Percentiles rank a stretch among this genome's conserved stretches.
Evolutionary conservation across 139 green algal genomes (phyloP).

Genomic region (Volvox reticuliferus): DNA sequence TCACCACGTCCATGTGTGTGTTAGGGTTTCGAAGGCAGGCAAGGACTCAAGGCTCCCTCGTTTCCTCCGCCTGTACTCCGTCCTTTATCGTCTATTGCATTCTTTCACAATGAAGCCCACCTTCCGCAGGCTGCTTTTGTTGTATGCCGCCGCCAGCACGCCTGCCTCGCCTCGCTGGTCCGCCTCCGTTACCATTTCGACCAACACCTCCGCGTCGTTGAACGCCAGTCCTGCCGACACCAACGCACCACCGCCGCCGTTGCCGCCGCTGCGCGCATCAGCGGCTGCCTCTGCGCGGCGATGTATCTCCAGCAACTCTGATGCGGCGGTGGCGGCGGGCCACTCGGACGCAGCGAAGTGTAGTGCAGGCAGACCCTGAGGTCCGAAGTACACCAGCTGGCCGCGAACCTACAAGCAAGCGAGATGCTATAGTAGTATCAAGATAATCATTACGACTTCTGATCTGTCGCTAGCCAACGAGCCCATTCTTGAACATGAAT

Average conservation of each 20-base stretch:
- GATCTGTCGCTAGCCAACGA: too few species aligned
- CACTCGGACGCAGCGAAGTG: slow-evolving; percentile 20
- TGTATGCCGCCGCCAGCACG: slow-evolving; percentile 25
- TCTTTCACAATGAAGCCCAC: not conserved
- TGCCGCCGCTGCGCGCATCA: not conserved
- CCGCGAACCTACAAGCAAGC: slow-evolving; percentile 33
- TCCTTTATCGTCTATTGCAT: too few species aligned
- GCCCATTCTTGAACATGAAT: too few species aligned
- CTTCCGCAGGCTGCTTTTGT: slow-evolving; percentile 25
- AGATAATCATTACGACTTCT: too few species aligned
- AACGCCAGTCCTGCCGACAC: not conserved
- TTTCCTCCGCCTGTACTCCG: too few species aligned
- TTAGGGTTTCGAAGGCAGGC: too few species aligned
- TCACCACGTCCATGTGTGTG: too few species aligned
- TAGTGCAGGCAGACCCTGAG: slow-evolving; percentile 18
- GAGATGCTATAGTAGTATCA: too few species aligned
- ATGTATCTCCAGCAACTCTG: slow-evolving; percentile 20
- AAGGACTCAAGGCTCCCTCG: too few species aligned
- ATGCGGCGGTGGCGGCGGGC: slow-evolving; percentile 26
- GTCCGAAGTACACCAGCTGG: slow-evolving; percentile 70
- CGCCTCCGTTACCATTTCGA: slow-evolving; percentile 46
- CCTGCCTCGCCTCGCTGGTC: slow-evolving; percentile 19
- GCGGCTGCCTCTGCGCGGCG: not conserved
- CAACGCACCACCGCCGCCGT: not conserved
- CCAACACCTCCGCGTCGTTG: slow-evolving; percentile 42